Percentiles rank a stretch among this genome's conserved stretches.
These are phyloP conservation scores for Alternaria sp. DNA, from an alignment of 2,329 filamentous ascomycete genomes.

Conservation along the genomic window DNA sequence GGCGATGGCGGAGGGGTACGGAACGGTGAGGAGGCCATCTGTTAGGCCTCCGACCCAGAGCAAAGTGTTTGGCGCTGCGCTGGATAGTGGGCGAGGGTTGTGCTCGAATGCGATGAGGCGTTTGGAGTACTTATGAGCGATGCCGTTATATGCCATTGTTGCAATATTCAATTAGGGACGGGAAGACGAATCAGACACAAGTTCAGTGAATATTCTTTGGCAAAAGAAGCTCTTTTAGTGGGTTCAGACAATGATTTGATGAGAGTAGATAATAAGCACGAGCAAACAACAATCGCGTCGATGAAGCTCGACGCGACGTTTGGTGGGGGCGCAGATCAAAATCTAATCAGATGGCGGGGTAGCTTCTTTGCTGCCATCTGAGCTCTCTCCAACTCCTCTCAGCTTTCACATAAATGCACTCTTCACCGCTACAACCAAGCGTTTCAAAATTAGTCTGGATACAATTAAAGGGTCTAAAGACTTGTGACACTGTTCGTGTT, in stretches of 20 bases:
- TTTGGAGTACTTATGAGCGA: conserved; percentile 54
- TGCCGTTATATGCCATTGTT: conserved; percentile 49
- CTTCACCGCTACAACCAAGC: too few relatives aligned
- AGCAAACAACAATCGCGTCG: neutral
- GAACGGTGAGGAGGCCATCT: conserved; percentile 73
- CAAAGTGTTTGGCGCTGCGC: conserved; percentile 62
- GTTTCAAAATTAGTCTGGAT: too few relatives aligned
- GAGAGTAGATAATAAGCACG: neutral
- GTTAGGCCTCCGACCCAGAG: conserved; percentile 76
- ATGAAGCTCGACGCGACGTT: conserved; percentile 4
- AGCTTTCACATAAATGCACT: neutral
- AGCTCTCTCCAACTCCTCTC: neutral
- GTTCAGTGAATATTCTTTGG: neutral
- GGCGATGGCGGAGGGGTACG: conserved; percentile 64
- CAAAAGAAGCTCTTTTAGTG: neutral
- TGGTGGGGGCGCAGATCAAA: conserved; percentile 5
- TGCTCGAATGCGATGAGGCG: conserved; percentile 58
- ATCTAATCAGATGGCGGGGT: conserved; percentile 22
- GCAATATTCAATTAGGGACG: neutral
- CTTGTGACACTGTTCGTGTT: too few relatives aligned
- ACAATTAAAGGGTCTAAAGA: too few relatives aligned
- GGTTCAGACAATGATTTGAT: neutral
- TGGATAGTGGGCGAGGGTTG: conserved; percentile 38
- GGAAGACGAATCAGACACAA: neutral
- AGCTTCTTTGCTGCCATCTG: neutral